Evolutionary conservation across 345 rosid species (phyloP), one percentile per base, ranked within the genome.

Genomic region (Balakata baccata): DNA sequence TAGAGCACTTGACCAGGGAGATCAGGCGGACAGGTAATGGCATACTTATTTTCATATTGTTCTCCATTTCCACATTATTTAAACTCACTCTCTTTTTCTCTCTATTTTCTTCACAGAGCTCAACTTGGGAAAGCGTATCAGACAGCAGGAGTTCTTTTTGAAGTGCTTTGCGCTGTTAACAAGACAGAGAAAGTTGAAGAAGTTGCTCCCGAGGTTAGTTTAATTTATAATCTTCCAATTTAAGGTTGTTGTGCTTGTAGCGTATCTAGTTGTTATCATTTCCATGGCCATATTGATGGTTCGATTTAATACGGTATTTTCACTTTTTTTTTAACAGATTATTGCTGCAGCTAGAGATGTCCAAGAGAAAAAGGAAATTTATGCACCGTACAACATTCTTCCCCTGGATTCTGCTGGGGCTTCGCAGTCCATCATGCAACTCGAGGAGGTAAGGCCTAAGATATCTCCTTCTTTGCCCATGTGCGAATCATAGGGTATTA

Each of bases 71-170:
- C 17, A 23, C 34, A 3, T 70, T 73, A 62, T 29, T n/a, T 57
- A n/a, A 54, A 54, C 25, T 54, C 25, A 56, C 18, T 34, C 34
- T 29, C 34, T 29, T 2, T 29, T 2, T 29, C 34, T 29, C 34
- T 29, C 34, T 50, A 64, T 68, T 69, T 81, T 72, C 67, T 79
- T 75, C 74, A 50, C 84, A 95, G 99, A 83, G 99, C 96, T 84
- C 99, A 95, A 83, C 98, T 95, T 80, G 99, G 95, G 45, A 92
- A 95, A 84, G 99, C 97, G 80, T 92, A 95, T 82, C 97, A 88
- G 86, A 95, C 98, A 13, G 99, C 99, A 0, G 98, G 99, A 62
- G 97, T 95, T 67, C 99, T 95, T 74, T 95, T 88, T 81, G 96
- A 95, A 87, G 99, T 92, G 72, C 97, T 95, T 69, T 92, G 94